Evolutionary conservation across 2,329 filamentous ascomycete genomes (phyloP), one percentile per base, ranked within the genome.

Genomic region (Colletotrichum sansevieriae): DNA sequence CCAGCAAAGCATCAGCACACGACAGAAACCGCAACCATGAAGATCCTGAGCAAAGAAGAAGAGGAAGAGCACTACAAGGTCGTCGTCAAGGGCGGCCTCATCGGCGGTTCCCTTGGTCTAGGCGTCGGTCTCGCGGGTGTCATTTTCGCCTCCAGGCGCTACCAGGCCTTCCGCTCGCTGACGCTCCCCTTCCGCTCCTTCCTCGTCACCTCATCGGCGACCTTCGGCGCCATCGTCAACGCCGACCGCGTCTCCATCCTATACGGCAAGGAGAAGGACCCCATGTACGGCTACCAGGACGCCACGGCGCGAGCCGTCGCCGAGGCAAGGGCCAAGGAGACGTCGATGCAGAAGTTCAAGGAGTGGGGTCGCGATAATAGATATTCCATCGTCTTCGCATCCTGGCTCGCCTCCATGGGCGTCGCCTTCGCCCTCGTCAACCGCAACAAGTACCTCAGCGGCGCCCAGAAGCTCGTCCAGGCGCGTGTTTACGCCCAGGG

Each of bases 401-500:
- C 90, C 22, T 98, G 95, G 95, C 80, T 95, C 13, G 92, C 91
- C 44, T 90, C 90, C 74, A 95, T 98, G 90, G 89, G 86, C 68
- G 80, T 91, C 47, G 91, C 93, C 4, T 87, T 96, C 73, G 89
- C 85, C 63, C 78, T 97, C 35, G 94, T 98, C 71, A 89, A 91
- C 76, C 88, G 93, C 71, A 93, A 93, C 78, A 90, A 88, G 72
- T 92, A 91, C 77, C 85, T 97, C 54, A 88, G 87, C 57, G 90
- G 89, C 2, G 83, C 87, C 70, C 95, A 98, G 85, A 97, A 97
- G 86, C 83, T 98, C 22, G 95, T 98, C 15, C 95, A 98, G 85
- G 95, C 94, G 25, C 91, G 95, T 87, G 92, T 98, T 72, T 97
- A 97, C 81, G 95, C 95, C 3, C 95, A 98, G 83, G 94, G 92